Conservation (phyloP, 345 rosid genomes). For the Eucalyptus dawsonii region DNA sequence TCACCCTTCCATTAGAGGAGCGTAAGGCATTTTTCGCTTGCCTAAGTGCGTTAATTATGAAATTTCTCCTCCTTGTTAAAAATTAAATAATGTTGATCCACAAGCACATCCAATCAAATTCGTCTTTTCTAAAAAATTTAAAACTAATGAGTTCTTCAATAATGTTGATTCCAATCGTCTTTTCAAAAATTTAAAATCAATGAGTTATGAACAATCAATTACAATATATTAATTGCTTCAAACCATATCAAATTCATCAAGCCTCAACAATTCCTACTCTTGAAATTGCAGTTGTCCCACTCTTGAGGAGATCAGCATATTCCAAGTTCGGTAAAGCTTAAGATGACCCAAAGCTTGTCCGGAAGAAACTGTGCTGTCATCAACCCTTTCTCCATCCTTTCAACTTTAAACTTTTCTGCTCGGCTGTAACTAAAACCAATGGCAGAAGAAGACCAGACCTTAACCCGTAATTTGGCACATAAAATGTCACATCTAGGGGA, state of each 20-base stretch:
- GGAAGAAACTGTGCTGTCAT: background rate
- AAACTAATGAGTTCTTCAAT: background rate
- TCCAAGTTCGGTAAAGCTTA: background rate
- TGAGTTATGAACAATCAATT: fast-evolving
- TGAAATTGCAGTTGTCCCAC: background rate
- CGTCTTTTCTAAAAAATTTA: background rate
- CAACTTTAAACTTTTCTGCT: background rate
- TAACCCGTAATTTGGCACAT: background rate
- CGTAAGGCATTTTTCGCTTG: background rate
- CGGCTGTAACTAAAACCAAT: background rate
- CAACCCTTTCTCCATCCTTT: background rate
- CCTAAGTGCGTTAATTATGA: background rate
- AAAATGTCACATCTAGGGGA: background rate
- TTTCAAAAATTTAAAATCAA: background rate
- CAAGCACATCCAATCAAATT: background rate
- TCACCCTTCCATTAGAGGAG: background rate
- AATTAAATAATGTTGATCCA: background rate
- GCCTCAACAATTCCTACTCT: background rate
- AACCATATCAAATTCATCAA: fast-evolving
- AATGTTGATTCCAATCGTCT: background rate
- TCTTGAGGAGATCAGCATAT: background rate
- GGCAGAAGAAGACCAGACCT: background rate
- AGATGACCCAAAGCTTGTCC: background rate
- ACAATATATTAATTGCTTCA: background rate
- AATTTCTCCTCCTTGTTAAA: background rate